phyloP scores from a whole-genome alignment of 805 yeast genomes.

The Pichia insulana region DNA sequence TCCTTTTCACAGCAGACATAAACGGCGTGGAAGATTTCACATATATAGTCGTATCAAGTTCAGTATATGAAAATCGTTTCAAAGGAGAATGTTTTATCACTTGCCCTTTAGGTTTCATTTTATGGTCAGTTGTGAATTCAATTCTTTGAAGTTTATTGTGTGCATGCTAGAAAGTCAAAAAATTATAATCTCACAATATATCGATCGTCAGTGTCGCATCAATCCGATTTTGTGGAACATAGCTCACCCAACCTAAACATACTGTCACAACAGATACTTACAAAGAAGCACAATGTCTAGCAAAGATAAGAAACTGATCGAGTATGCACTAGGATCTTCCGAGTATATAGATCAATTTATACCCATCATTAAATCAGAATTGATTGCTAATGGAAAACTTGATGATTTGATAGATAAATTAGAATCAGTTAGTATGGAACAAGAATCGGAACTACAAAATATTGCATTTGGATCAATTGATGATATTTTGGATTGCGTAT shows the following conservation, averaged over 20 bases:
- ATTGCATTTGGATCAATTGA: constrained; percentile 55
- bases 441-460: constrained; percentile 54
- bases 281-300: not conserved
- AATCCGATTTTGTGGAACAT: no score
- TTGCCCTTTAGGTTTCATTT: constrained; percentile 17
- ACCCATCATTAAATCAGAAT: constrained; percentile 60
- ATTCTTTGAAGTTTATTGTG: no score
- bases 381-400: constrained; percentile 41
- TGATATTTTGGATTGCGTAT: constrained; percentile 48
- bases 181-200: no score
- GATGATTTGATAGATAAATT: constrained; percentile 48
- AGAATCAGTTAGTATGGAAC: constrained; percentile 46
- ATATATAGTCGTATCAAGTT: constrained; percentile 41
- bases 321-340: constrained; percentile 41
- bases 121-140: not conserved
- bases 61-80: constrained; percentile 32
- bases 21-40: constrained; percentile 64
- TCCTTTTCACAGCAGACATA: constrained; percentile 61
- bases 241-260: no score
- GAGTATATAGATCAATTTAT: constrained; percentile 75
- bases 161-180: no score
- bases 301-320: constrained; percentile 14
- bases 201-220: no score
- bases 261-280: no score
- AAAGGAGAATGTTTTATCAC: constrained; percentile 50